Conservation (phyloP, 2,329 filamentous ascomycete genomes). For the Paraphaeosphaeria sporulosa region DNA sequence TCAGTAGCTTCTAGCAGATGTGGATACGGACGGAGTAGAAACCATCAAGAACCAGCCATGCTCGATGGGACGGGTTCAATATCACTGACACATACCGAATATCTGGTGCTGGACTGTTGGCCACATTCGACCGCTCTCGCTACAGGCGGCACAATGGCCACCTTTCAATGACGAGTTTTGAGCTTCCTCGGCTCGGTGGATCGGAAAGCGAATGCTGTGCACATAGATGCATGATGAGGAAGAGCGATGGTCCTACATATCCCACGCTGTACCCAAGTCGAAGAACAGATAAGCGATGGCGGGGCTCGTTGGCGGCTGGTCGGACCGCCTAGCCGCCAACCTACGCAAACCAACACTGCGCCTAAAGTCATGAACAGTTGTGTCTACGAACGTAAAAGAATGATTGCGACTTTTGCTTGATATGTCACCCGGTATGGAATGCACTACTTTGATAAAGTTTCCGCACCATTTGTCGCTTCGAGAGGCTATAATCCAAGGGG, state of each 20-base stretch:
- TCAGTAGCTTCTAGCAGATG: background rate
- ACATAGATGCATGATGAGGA: background rate
- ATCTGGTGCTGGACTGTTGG: background rate
- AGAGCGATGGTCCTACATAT: background rate
- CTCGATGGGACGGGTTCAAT: background rate
- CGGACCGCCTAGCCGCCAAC: conserved; percentile 2
- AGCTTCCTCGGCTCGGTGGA: background rate
- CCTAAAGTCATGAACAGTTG: background rate
- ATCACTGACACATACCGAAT: no score
- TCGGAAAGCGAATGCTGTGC: background rate
- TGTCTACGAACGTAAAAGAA: background rate
- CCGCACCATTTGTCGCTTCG: background rate
- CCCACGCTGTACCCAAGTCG: background rate
- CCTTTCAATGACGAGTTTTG: background rate
- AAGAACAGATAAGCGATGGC: conserved; percentile 4
- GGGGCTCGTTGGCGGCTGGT: background rate
- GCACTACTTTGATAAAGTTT: background rate
- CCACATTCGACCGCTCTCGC: no score
- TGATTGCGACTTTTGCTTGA: background rate
- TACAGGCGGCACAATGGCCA: background rate
- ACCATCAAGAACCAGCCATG: background rate
- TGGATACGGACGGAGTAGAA: background rate
- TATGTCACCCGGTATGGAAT: background rate
- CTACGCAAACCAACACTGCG: conserved; percentile 15
- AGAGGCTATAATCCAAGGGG: background rate